Percentiles rank a stretch among this genome's conserved stretches.
Conservation (phyloP, 345 rosid species). For the Carallia brachiata region DNA sequence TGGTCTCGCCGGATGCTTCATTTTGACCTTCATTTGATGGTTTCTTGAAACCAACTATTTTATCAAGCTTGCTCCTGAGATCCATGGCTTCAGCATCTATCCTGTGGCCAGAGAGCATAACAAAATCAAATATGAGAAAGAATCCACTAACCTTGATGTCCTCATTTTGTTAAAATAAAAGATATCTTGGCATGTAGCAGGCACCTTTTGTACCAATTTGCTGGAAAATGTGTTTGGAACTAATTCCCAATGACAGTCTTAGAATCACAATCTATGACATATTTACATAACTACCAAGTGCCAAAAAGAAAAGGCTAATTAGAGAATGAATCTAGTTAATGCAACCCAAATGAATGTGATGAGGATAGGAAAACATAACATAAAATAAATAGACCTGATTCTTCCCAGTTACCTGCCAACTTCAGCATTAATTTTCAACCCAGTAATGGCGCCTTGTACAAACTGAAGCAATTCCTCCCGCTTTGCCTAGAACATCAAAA, state of each 20-base stretch:
- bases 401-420: constrained; percentile 56
- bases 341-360: constrained; percentile 7
- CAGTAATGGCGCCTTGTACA: constrained; percentile 79
- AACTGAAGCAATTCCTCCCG: constrained; percentile 95
- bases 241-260: not conserved
- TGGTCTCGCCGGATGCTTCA: constrained; percentile 41
- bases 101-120: constrained; percentile 41
- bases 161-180: not conserved
- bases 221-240: not conserved
- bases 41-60: constrained; percentile 36
- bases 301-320: not conserved
- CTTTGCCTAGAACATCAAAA: constrained; percentile 59
- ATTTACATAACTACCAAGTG: not conserved
- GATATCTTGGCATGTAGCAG: constrained; percentile 5
- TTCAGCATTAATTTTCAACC: constrained; percentile 77
- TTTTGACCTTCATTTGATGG: constrained; percentile 42
- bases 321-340: not conserved
- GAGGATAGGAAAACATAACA: not conserved
- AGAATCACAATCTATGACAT: not conserved
- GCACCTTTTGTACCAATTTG: not conserved
- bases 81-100: constrained; percentile 70
- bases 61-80: constrained; percentile 66
- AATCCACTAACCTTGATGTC: not conserved
- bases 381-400: constrained; percentile 5
- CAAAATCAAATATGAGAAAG: constrained; percentile 15